These are phyloP conservation scores for Actinomortierella ambigua DNA, from an alignment of 371 early-diverging fungal species.

Conservation along the genomic window DNA sequence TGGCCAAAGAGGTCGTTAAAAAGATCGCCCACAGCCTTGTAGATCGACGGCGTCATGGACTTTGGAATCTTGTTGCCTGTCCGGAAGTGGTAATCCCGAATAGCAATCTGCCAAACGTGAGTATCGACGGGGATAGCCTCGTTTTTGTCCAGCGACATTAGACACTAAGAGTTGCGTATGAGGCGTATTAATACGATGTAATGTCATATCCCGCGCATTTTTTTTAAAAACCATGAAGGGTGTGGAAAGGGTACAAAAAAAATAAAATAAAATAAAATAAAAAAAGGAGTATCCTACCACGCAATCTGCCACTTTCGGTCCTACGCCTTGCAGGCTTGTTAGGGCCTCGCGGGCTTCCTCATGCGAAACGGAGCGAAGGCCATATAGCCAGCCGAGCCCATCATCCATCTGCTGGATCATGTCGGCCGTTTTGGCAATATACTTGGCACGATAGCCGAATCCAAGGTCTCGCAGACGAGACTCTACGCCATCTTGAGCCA, in stretches of 20 bases:
- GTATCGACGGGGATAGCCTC: constrained; percentile 95
- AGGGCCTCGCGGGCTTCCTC: constrained; percentile 66
- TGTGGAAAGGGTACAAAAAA: constrained; percentile 2
- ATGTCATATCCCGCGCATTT: too few relatives aligned
- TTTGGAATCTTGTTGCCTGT: constrained; percentile 53
- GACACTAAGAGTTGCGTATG: constrained; percentile 55
- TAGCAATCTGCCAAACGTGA: constrained; percentile 91
- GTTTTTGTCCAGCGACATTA: constrained; percentile 82
- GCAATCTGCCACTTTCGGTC: constrained; percentile 98
- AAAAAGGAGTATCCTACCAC: constrained; percentile 59
- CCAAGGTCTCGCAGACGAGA: constrained; percentile 73
- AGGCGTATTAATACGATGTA: background rate
- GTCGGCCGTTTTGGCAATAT: constrained; percentile 74
- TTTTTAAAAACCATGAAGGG: background rate
- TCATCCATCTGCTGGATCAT: constrained; percentile 53
- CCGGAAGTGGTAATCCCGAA: constrained; percentile 74
- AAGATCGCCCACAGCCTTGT: constrained; percentile 74
- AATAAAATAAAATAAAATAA: constrained; percentile 2
- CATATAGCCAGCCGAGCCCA: constrained; percentile 63
- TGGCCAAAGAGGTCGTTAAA: constrained; percentile 82
- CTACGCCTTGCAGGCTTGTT: constrained; percentile 75
- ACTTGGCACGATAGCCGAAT: constrained; percentile 96
- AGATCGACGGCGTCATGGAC: constrained; percentile 67
- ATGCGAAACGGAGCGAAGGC: constrained; percentile 60
- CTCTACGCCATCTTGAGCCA: constrained; percentile 68